Conservation (phyloP, 2,329 filamentous ascomycete genomes). For the Fusarium pilosicola region DNA sequence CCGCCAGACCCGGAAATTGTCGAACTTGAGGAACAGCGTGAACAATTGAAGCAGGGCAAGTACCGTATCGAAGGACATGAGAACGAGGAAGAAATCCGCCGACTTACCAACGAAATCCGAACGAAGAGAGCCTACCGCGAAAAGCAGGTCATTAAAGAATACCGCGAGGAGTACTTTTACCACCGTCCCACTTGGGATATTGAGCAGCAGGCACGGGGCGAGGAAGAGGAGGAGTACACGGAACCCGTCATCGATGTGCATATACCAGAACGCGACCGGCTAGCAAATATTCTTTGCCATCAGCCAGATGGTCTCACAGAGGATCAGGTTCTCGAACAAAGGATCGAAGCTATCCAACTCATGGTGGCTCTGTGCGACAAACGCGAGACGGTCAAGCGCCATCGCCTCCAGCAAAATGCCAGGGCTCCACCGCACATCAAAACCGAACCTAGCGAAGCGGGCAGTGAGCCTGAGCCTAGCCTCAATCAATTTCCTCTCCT, state of each 20-base stretch:
- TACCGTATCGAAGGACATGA: conserved; percentile 38
- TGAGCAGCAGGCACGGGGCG: conserved; percentile 24
- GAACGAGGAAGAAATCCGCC: conserved; percentile 39
- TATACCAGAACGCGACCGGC: conserved; percentile 3
- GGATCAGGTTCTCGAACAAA: background rate
- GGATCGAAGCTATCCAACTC: background rate
- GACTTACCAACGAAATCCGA: conserved; percentile 36
- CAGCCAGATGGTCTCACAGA: background rate
- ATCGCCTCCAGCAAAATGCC: background rate
- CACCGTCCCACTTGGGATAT: conserved; percentile 42
- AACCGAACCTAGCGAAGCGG: background rate
- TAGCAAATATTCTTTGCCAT: background rate
- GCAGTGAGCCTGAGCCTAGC: background rate
- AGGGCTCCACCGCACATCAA: background rate
- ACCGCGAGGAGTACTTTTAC: conserved; percentile 45
- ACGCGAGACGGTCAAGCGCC: background rate
- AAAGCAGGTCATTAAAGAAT: conserved; percentile 37
- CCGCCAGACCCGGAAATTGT: background rate
- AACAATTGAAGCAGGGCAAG: background rate
- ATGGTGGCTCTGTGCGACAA: background rate
- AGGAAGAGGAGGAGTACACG: conserved; percentile 35
- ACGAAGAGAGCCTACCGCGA: conserved; percentile 33
- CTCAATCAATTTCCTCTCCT: background rate
- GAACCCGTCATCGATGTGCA: conserved; percentile 30
- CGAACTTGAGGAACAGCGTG: fast-evolving